phyloP scores from a whole-genome alignment of 805 yeast genomes.

The Martiniozyma abietophila region DNA sequence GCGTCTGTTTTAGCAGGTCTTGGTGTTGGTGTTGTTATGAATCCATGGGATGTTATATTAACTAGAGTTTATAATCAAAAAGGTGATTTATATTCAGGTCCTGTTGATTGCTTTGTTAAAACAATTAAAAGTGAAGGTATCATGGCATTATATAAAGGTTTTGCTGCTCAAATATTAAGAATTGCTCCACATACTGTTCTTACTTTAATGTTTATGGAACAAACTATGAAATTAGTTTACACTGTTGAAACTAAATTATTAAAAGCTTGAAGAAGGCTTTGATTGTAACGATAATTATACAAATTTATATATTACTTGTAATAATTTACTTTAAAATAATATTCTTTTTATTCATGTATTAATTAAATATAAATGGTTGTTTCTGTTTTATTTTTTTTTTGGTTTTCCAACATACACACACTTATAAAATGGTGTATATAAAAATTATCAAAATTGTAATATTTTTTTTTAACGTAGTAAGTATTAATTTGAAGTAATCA shows the following conservation, averaged over 20 bases:
- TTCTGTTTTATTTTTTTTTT: too few relatives aligned
- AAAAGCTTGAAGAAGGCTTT: conserved; percentile 1
- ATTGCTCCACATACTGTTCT: conserved; percentile 92
- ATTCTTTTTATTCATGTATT: too few relatives aligned
- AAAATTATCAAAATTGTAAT: too few relatives aligned
- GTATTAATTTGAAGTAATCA: too few relatives aligned
- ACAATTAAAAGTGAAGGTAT: conserved; percentile 81
- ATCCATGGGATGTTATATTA: conserved; percentile 93
- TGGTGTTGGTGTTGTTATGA: conserved; percentile 93
- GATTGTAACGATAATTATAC: too few relatives aligned
- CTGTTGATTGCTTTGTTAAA: conserved; percentile 80
- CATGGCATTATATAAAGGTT: conserved; percentile 86
- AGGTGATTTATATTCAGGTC: conserved; percentile 77
- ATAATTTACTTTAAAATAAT: background rate
- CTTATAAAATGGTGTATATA: too few relatives aligned
- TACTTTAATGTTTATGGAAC: conserved; percentile 92
- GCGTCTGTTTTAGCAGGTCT: conserved; percentile 77
- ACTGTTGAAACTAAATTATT: conserved; percentile 29
- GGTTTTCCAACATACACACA: too few relatives aligned
- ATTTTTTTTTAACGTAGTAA: too few relatives aligned
- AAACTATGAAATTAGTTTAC: conserved; percentile 61
- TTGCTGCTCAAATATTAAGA: conserved; percentile 84
- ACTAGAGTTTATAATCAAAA: conserved; percentile 89
- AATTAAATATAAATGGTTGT: too few relatives aligned
- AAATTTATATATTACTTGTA: background rate